Evolutionary conservation across 1,284 basidiomycete species (phyloP), one percentile per base, ranked within the genome.

Genomic region (Pholiota adiposa): DNA sequence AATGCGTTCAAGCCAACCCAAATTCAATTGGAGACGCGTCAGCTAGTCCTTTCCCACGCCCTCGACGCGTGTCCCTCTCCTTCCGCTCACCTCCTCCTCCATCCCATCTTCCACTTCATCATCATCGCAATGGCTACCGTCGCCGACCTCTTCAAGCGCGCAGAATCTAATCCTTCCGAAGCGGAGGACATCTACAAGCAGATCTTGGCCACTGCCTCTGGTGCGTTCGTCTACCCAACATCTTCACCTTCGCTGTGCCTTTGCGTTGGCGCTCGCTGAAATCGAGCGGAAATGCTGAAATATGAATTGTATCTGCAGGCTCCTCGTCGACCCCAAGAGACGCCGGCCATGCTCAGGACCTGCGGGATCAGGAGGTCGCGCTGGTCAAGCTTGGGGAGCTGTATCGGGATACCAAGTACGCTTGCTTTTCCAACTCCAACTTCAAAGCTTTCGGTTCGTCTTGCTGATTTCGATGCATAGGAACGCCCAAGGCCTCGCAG

Each of bases 301-400:
- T n/a, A n/a, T 11, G n/a, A n/a, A 36, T 38, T 25, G 19, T 7
- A 33, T 25, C 9, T 38, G 6, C 58, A 75, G 72, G 70, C 21
- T 71, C 68, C 3, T 69, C 74, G n/a, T 67, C 62, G 46, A 65
- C 48, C 9, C 46, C 59, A 3, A 41, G 57, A 21, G 43, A 57
- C 14, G 54, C 61, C 27, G 80, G n/a, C 56, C 73, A 76, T 64
- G 86, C 92, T 19, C 83, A 85, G 58, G 82, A n/a, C n/a, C 78
- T 96, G 8, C 78, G 90, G 51, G 88, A 95, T 69, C 95, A 98
- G 74, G 96, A 98, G 73, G 79, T 82, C 0, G 95, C 96, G 2
- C 80, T 98, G n/a, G n/a, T 96, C 23, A 92, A 91, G 67, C 88
- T 99, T 1, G 96, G 95, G n/a, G 87, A 92, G 70, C 81, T 97